Percentiles rank a stretch among this genome's conserved stretches.
Evolutionary conservation across 139 green algal species (phyloP).

Genomic region (Spirogloea muscicola): DNA sequence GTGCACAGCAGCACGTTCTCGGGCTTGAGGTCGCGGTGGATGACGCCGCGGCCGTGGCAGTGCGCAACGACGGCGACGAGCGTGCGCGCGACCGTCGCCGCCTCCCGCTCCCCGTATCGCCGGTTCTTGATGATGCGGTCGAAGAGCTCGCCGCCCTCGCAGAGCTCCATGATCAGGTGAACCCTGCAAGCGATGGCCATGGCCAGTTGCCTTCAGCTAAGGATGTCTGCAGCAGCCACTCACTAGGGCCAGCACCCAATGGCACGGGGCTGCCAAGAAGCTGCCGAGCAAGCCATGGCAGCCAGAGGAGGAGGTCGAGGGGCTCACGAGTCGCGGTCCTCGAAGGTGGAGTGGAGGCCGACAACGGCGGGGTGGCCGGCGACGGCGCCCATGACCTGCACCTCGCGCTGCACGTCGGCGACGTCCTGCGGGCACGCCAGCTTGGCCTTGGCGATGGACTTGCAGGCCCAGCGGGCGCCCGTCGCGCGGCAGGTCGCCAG

Average conservation of each 20-base stretch:
- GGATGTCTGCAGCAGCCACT: no score
- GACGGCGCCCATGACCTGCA: constrained; percentile 85
- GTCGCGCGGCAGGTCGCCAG: constrained; percentile 51
- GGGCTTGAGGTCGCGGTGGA: constrained; percentile 41
- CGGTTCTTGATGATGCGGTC: constrained; percentile 33
- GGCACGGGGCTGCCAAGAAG: no score
- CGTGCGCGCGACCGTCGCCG: constrained; percentile 56
- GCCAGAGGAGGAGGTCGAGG: no score
- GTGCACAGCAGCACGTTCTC: constrained; percentile 68
- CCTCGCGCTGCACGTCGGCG: constrained; percentile 76
- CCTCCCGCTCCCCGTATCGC: constrained; percentile 31
- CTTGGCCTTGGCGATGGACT: constrained; percentile 84
- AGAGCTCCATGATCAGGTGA: constrained; percentile 48
- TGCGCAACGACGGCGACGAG: constrained; percentile 78
- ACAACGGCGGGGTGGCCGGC: constrained; percentile 70
- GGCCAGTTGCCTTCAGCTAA: no score
- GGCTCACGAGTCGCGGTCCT: no score
- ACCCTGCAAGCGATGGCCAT: no score
- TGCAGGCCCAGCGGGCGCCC: constrained; percentile 66
- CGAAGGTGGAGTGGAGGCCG: constrained; percentile 6
- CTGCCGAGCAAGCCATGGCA: no score
- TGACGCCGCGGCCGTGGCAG: constrained; percentile 20
- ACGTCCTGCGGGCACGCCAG: constrained; percentile 74
- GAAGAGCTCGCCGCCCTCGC: constrained; percentile 42
- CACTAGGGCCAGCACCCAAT: no score